Conservation (phyloP, 345 rosid genomes). For the Rhizophora apiculata region DNA sequence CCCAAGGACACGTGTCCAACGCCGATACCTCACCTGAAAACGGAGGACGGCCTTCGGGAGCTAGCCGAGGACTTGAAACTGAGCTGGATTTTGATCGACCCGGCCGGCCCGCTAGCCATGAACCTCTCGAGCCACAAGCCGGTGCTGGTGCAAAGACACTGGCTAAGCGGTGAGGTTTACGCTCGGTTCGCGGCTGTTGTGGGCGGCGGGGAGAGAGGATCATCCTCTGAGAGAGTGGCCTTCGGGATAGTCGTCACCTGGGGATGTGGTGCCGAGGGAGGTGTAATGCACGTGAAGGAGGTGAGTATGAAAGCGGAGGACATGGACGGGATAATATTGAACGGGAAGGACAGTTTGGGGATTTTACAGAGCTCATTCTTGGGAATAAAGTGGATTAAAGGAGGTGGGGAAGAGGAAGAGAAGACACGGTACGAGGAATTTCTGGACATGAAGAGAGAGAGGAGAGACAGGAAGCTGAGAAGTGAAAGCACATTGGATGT, state of each 20-base stretch:
- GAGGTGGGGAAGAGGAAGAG: constrained; percentile 28
- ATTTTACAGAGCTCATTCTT: constrained; percentile 38
- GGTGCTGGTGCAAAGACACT: constrained; percentile 63
- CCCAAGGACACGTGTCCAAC: constrained; percentile 58
- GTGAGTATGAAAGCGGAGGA: constrained; percentile 66
- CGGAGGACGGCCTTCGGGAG: constrained; percentile 36
- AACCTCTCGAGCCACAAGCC: constrained; percentile 61
- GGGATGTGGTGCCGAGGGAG: constrained; percentile 35
- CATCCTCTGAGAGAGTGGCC: constrained; percentile 34
- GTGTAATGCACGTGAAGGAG: constrained; percentile 66
- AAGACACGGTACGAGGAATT: constrained; percentile 39
- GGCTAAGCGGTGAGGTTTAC: constrained; percentile 73
- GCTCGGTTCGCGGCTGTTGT: constrained; percentile 43
- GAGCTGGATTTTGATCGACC: constrained; percentile 77
- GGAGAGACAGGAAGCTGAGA: constrained; percentile 46
- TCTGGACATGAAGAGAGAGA: constrained; percentile 43
- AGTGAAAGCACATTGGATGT: constrained; percentile 51
- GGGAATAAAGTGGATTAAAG: constrained; percentile 47
- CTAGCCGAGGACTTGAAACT: constrained; percentile 43
- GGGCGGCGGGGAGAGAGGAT: constrained; percentile 20
- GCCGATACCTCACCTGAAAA: constrained; percentile 32
- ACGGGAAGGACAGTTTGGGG: constrained; percentile 61
- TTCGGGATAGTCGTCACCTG: constrained; percentile 58
- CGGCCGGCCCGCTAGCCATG: constrained; percentile 46
- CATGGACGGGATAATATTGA: constrained; percentile 59